Evolutionary conservation across 176 grass and related monocot genomes (phyloP).

Genomic region (Sorghum bicolor): DNA sequence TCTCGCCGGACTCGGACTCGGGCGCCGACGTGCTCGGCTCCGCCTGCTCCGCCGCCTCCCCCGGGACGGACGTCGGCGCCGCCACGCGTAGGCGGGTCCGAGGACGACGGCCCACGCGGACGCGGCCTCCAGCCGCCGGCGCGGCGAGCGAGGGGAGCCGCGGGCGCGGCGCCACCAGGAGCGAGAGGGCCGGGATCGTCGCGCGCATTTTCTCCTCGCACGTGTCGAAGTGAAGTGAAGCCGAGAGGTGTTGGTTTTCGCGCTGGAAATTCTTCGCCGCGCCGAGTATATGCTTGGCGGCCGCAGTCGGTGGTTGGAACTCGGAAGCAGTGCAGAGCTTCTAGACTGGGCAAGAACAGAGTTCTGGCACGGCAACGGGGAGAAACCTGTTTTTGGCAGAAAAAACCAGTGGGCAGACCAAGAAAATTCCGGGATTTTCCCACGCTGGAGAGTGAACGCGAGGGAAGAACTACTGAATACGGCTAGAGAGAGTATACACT

Average conservation of each 20-base stretch:
- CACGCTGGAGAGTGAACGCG: background rate
- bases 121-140: background rate
- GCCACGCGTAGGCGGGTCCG: constrained; percentile 51
- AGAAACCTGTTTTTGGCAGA: background rate
- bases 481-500: background rate
- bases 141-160: background rate
- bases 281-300: background rate
- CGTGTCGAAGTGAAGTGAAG: background rate
- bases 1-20: constrained; percentile 39
- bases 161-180: background rate
- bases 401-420: background rate
- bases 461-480: background rate
- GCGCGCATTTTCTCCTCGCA: constrained; percentile 29
- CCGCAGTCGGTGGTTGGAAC: background rate
- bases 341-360: constrained; percentile 13
- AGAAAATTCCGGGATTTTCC: background rate
- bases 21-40: constrained; percentile 54
- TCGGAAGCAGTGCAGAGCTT: background rate
- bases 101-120: background rate
- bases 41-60: constrained; percentile 41
- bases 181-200: constrained; percentile 1
- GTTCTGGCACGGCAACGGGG: constrained; percentile 1
- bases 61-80: constrained; percentile 62
- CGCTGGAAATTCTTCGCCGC: background rate
- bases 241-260: background rate